Evolutionary conservation across 116 monocot genomes (phyloP), one percentile per base, ranked within the genome.

Genomic region (Iris pallida): DNA sequence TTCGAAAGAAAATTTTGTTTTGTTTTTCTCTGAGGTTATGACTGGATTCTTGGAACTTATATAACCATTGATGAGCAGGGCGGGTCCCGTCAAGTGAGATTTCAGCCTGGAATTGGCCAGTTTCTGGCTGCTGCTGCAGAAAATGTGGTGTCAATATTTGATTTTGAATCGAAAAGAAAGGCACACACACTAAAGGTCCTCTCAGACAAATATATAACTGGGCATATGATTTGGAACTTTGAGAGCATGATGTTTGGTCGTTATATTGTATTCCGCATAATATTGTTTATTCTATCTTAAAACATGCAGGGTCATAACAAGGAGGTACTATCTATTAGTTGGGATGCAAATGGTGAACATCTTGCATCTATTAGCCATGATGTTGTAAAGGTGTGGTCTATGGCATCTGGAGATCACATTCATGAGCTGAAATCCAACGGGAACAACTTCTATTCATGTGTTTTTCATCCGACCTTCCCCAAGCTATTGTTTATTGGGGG

Each of bases 391-490:
- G 86, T 94, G 0, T 94, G 93, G 93, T 84, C 93, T 11, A 57
- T 86, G 47, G 12, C 62, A 20, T 57, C 79, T 43, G 82, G 86
- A 47, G 79, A 83, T 16, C 81, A 83, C 66, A 73, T 90, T 63
- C 84, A 90, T 66, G 87, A 86, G 80, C 75, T 87, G 30, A 90
- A 70, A 45, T 89, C 93, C 51, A 79, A 76, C 63, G 90, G 87
- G 16, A 94, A 94, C 74, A 82, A 94, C 59, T 89, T 87, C 68
- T 79, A 87, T 76, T 87, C 93, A 41, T 94, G 93, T 70, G 68
- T 90, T 57, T 94, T 94, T 53, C 90, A 94, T 68, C 90, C 93
- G 41, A 84, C 71, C 65, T 82, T 78, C 47, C 68, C 87, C 8
- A 78, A 70, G 49, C 63, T 90, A 12, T 72, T 94, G 78, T 52